Base-by-base conservation (phyloP, 2,329 filamentous ascomycete species). In the Trichoderma sp. region DNA sequence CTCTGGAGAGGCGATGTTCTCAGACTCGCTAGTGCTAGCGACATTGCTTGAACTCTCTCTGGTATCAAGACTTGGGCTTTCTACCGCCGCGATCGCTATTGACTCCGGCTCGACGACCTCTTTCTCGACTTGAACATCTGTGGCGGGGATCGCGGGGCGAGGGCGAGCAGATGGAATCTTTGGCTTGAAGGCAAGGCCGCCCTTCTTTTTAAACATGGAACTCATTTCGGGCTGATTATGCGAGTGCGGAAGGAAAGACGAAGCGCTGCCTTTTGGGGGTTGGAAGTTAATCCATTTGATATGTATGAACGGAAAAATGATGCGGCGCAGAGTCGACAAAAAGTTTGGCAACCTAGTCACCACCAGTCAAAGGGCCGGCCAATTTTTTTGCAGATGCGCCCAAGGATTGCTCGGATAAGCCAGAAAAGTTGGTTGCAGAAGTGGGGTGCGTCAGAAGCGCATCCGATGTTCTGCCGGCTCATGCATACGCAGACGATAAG, bases 121-220 rank as follows among this genome's bases (percentile, higher is more conserved):
- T 58, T 71, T 73, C 28, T 70, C 62, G 39, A 72, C 63, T 28
- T 73, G 18, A 9, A 66, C 58, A 39, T 74, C 69, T 71, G 81
- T 78, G 71, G 79, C 77, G 72, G 83, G 79, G 70, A 83, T 82
- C 74, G 84, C 83, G 73, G 80, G 78, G 71, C 85, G 83, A 72
- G 86, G 85, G 77, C 90, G 88, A 74, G 85, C 84, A 39, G 82
- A 80, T 36, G 88, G 88, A 74, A 88, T 88, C 83, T 92, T 93
- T 58, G 91, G 91, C 79, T 92, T 92, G 83, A 94, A 93, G 82
- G 85, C 85, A 72, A 86, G 83, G 76, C 86, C 85, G 77, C 84
- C 86, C 76, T 86, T 84, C 82, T 93, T 92, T 83, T 92, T 92
- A 81, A 91, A 86, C 83, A 91, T 91, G 73, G 86, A 87, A 82